Conservation (phyloP, 805 yeast species). For the Novakomyces olei region DNA sequence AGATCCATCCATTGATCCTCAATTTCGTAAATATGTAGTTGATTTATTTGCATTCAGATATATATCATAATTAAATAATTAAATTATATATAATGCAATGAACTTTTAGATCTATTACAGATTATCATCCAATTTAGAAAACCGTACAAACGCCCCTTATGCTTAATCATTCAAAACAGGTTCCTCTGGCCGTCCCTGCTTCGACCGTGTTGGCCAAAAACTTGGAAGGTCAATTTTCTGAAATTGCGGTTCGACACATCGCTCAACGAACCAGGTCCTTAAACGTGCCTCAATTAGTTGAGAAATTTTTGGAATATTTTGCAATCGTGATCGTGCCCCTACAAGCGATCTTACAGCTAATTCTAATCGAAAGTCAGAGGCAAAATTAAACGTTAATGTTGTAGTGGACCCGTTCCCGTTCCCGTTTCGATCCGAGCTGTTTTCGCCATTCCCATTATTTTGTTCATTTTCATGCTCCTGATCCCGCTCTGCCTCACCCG, state of each 20-base stretch:
- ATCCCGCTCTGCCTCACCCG: constrained; percentile 7
- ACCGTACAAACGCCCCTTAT: no score
- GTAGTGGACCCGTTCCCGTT: constrained; percentile 17
- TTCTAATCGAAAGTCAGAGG: constrained; percentile 77
- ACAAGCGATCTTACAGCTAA: constrained; percentile 72
- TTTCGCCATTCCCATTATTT: constrained; percentile 9
- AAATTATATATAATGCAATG: no score
- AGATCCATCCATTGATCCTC: no score
- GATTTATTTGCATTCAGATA: no score
- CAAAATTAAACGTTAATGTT: constrained; percentile 68
- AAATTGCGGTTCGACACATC: constrained; percentile 84
- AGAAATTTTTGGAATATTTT: constrained; percentile 79
- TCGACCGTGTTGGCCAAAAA: constrained; percentile 1
- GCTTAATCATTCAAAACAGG: no score
- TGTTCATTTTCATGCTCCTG: constrained; percentile 10
- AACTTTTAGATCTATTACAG: no score
- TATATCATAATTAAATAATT: no score
- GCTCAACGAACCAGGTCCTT: constrained; percentile 72
- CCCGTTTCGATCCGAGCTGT: constrained; percentile 1
- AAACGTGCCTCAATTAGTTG: constrained; percentile 62
- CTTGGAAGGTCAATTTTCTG: constrained; percentile 19
- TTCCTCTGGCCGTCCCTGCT: no score
- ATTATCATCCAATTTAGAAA: no score
- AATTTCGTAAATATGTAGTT: no score
- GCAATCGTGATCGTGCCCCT: constrained; percentile 79